A percentile compares a stretch with the other conserved stretches of the same genome.
These are phyloP conservation scores for Phytophthora idaei DNA, from an alignment of 352 stramenopile species.

Conservation along the genomic window DNA sequence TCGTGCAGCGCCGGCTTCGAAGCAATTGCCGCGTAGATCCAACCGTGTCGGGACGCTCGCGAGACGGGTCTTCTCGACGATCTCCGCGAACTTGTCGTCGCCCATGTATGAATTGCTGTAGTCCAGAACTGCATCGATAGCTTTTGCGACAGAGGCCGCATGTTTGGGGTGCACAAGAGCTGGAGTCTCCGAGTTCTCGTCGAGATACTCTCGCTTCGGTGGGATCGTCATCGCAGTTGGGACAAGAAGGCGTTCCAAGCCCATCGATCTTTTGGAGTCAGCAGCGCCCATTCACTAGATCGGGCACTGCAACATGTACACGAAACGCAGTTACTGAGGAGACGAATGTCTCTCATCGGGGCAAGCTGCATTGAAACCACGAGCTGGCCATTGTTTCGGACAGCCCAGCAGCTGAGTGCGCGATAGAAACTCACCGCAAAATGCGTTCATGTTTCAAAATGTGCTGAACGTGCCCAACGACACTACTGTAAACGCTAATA, in stretches of 20 bases:
- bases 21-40: conserved; percentile 79
- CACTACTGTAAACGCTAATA: too few relatives aligned
- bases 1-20: conserved; percentile 62
- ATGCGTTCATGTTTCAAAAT: too few relatives aligned
- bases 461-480: too few relatives aligned
- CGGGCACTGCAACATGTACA: conserved; percentile 3
- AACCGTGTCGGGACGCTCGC: conserved; percentile 49
- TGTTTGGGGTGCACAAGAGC: conserved; percentile 14
- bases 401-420: too few relatives aligned
- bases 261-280: conserved; percentile 14
- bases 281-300: conserved; percentile 9
- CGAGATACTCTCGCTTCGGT: conserved; percentile 17
- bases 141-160: neutral
- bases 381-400: conserved; percentile 2
- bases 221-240: conserved; percentile 20
- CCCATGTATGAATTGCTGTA: conserved; percentile 78
- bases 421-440: too few relatives aligned
- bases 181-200: conserved; percentile 11
- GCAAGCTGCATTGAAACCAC: too few relatives aligned
- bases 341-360: too few relatives aligned
- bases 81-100: conserved; percentile 68
- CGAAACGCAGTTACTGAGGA: neutral
- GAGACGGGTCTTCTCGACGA: conserved; percentile 53
- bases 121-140: conserved; percentile 46
- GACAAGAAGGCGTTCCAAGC: conserved; percentile 15